These are phyloP conservation scores for Boletus subcaerulescens DNA, from an alignment of 768 basidiomycete genomes.

Conservation along the genomic window DNA sequence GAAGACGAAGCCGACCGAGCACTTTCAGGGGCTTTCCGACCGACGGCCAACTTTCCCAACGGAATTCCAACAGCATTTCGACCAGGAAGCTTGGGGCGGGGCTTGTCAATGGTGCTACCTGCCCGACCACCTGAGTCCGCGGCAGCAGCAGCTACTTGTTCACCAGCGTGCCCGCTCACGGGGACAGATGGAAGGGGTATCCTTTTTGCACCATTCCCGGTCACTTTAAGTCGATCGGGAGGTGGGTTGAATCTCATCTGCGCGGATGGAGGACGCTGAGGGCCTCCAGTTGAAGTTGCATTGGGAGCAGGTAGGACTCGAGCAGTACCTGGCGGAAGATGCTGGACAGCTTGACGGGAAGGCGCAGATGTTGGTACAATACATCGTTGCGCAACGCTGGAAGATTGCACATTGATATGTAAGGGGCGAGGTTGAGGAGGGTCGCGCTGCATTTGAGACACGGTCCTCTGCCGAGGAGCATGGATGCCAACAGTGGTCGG, in stretches of 20 bases:
- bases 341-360: constrained; percentile 7
- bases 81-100: constrained; percentile 9
- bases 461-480: constrained; percentile 17
- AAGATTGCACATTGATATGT: constrained; percentile 14
- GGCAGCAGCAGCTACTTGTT: background rate
- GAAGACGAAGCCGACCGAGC: constrained; percentile 3
- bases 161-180: background rate
- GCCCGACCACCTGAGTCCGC: background rate
- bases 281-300: constrained; percentile 14
- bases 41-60: background rate
- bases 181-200: constrained; percentile 27
- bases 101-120: background rate
- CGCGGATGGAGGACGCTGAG: constrained; percentile 24
- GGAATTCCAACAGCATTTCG: background rate
- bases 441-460: constrained; percentile 18
- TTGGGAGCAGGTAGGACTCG: constrained; percentile 1
- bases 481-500: constrained; percentile 1
- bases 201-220: constrained; percentile 32
- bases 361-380: constrained; percentile 11
- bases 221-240: constrained; percentile 23
- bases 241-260: constrained; percentile 22
- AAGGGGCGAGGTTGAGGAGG: constrained; percentile 15
- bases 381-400: constrained; percentile 19
- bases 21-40: constrained; percentile 10
- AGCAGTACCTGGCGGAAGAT: background rate